phyloP scores from a whole-genome alignment of 1,139 yeast genomes.

The Zygosaccharomyces pseudobailii region DNA sequence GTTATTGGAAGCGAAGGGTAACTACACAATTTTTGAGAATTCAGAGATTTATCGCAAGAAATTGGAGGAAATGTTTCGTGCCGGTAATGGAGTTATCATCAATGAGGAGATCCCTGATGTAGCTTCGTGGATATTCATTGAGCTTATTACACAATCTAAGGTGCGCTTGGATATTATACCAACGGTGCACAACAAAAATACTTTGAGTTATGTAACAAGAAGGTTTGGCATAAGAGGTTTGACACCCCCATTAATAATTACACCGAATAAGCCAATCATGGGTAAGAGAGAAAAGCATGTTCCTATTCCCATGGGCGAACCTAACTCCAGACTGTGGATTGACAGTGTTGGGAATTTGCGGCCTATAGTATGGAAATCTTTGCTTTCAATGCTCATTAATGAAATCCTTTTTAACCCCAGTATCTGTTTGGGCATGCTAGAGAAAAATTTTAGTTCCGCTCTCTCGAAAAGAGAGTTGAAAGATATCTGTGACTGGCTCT shows the following conservation, averaged over 20 bases:
- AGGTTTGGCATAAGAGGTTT: slow-evolving; percentile 29
- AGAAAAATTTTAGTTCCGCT: slow-evolving; percentile 40
- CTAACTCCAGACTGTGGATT: slow-evolving; percentile 72
- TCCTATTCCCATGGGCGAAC: slow-evolving; percentile 49
- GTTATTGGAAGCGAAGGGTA: slow-evolving; percentile 22
- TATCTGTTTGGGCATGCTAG: slow-evolving; percentile 39
- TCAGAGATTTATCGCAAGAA: slow-evolving; percentile 17
- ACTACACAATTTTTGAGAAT: slow-evolving; percentile 17
- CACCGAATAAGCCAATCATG: slow-evolving; percentile 1
- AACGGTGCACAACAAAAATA: slow-evolving; percentile 18
- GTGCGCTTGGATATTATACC: slow-evolving; percentile 22
- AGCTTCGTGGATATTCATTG: slow-evolving; percentile 26
- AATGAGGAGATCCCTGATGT: slow-evolving; percentile 27
- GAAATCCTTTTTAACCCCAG: slow-evolving; percentile 68
- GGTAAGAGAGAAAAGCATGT: slow-evolving; percentile 7
- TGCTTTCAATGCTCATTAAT: slow-evolving; percentile 46
- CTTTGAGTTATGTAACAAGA: slow-evolving; percentile 31
- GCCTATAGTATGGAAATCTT: slow-evolving; percentile 52
- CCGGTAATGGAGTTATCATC: slow-evolving; percentile 26
- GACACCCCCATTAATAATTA: slow-evolving; percentile 30
- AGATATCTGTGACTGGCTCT: slow-evolving; percentile 56
- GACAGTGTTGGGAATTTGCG: slow-evolving; percentile 60
- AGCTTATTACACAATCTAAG: slow-evolving; percentile 19
- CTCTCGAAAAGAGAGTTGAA: slow-evolving; percentile 46
- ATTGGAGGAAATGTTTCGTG: slow-evolving; percentile 18